Conservation (phyloP, 2,329 filamentous ascomycete species). For the Diaporthe citriasiana region DNA sequence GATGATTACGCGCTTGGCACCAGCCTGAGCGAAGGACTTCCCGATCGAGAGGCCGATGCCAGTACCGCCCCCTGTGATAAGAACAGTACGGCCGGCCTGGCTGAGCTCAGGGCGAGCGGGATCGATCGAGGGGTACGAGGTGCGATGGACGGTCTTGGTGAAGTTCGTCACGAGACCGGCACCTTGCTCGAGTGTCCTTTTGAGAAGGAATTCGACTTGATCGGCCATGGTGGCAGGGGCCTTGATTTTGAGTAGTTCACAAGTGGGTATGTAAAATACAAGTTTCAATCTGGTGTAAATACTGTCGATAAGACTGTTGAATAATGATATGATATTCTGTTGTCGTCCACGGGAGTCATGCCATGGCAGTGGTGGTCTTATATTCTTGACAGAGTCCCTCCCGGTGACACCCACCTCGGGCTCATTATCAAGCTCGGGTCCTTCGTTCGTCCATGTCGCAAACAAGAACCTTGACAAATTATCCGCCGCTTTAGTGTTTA, state of each 20-base stretch:
- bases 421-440: neutral
- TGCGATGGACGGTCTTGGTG: constrained; percentile 23
- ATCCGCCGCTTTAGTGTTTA: neutral
- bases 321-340: neutral
- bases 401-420: neutral
- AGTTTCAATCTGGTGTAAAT: neutral
- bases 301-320: neutral
- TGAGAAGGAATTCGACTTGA: neutral
- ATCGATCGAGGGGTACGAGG: constrained; percentile 29
- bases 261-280: too few species aligned
- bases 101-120: constrained; percentile 28
- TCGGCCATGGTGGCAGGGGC: neutral
- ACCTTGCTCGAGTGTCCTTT: constrained; percentile 3
- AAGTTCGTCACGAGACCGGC: constrained; percentile 23
- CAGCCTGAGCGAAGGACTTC: constrained; percentile 33
- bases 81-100: constrained; percentile 37
- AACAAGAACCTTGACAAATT: neutral
- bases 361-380: neutral
- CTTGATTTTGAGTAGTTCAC: neutral
- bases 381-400: neutral
- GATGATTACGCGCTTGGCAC: constrained; percentile 34
- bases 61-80: constrained; percentile 41
- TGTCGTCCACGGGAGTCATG: neutral
- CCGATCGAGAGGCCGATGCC: constrained; percentile 41
- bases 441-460: neutral